Conservation (phyloP, 352 stramenopile species). For the Globisporangium echinulatum region DNA sequence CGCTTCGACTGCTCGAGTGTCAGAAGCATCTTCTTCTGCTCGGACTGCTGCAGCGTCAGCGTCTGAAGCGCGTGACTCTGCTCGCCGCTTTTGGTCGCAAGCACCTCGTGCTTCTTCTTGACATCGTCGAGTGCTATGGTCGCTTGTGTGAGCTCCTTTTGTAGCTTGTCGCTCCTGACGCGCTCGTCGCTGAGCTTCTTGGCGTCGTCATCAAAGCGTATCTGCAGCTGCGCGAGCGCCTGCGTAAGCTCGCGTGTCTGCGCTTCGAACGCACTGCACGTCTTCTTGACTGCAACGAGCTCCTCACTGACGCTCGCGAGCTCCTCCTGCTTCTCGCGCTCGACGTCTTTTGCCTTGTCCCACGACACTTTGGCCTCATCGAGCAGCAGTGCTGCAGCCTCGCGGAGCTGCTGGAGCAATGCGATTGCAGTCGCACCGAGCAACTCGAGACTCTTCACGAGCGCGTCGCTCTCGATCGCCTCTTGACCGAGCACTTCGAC, state of each 20-base stretch:
- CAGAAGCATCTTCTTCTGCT: slow-evolving; percentile 50
- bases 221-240: slow-evolving; percentile 7
- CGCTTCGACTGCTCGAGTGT: slow-evolving; percentile 56
- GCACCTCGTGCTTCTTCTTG: slow-evolving; percentile 45
- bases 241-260: slow-evolving; percentile 8
- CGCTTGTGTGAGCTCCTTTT: slow-evolving; percentile 34
- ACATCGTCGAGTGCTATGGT: slow-evolving; percentile 22
- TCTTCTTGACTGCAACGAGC: slow-evolving; percentile 41
- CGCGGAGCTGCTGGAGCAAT: slow-evolving; percentile 48
- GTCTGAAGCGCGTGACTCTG: slow-evolving; percentile 55
- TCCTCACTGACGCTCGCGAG: slow-evolving; percentile 48
- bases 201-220: slow-evolving; percentile 7
- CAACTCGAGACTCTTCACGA: slow-evolving; percentile 31
- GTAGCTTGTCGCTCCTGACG: slow-evolving; percentile 28
- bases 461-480: slow-evolving; percentile 39
- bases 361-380: slow-evolving; percentile 68
- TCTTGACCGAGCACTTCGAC: slow-evolving; percentile 63
- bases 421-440: slow-evolving; percentile 32
- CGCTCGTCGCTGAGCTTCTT: slow-evolving; percentile 25
- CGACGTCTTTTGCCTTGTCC: slow-evolving; percentile 63
- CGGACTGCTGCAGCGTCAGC: slow-evolving; percentile 39
- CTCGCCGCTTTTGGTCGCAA: slow-evolving; percentile 43
- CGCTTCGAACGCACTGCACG: slow-evolving; percentile 41
- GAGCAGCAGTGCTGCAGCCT: slow-evolving; percentile 41
- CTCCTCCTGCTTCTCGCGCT: slow-evolving; percentile 77